phyloP scores from a whole-genome alignment of 352 stramenopile species.

The Globisporangium nunn region DNA sequence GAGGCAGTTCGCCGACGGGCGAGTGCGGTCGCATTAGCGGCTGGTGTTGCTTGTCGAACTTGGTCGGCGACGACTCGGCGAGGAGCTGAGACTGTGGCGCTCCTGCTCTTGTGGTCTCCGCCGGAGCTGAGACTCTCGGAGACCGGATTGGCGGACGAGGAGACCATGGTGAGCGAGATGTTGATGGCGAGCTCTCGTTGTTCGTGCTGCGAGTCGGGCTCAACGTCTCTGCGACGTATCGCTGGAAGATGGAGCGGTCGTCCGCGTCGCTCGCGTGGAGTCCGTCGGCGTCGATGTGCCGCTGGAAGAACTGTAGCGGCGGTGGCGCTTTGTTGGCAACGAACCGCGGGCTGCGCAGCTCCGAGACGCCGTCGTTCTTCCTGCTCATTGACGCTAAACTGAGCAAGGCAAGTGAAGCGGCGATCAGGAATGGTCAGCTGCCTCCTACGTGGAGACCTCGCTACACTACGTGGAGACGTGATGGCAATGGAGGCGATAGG shows the following conservation, averaged over 20 bases:
- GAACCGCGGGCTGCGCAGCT: slow-evolving; percentile 8
- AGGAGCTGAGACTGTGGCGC: not conserved
- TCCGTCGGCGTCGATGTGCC: slow-evolving; percentile 9
- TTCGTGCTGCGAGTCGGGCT: not conserved
- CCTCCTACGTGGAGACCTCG: too few relatives aligned
- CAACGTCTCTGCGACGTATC: slow-evolving; percentile 7
- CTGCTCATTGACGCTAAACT: slow-evolving; percentile 2
- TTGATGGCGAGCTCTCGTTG: too few relatives aligned
- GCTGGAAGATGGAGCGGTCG: slow-evolving; percentile 10
- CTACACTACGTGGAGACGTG: not conserved
- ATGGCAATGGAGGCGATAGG: not conserved
- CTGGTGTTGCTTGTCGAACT: not conserved
- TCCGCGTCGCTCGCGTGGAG: not conserved
- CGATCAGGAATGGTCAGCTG: too few relatives aligned
- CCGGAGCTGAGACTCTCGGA: not conserved
- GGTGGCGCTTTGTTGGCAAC: not conserved
- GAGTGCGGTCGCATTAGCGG: slow-evolving; percentile 18
- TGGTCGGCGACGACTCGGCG: not conserved
- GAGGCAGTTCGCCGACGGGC: slow-evolving; percentile 23
- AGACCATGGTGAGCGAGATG: too few relatives aligned
- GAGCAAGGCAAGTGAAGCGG: too few relatives aligned
- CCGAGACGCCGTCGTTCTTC: slow-evolving; percentile 1
- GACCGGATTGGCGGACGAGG: slow-evolving; percentile 2
- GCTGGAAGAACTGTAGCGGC: slow-evolving; percentile 5
- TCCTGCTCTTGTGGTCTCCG: not conserved